Conservation (phyloP, 305 asterid genomes). For the Withania somnifera region DNA sequence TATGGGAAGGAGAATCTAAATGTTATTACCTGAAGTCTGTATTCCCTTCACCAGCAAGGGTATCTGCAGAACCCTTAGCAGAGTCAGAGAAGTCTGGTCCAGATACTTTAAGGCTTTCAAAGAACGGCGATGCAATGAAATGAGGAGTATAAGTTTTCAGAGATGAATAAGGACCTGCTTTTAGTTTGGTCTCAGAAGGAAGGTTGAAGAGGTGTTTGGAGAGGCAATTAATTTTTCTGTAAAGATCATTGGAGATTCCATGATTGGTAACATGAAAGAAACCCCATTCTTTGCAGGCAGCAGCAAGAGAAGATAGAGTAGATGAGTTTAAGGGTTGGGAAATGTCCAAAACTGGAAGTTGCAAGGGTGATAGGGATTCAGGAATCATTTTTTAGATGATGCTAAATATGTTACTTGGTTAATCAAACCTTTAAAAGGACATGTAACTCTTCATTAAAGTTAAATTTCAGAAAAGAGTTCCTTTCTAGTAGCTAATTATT, state of each 20-base stretch:
- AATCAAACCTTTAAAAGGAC: not conserved
- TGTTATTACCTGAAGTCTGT: conserved; percentile 41
- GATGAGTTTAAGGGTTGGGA: conserved; percentile 36
- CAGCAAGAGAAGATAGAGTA: conserved; percentile 33
- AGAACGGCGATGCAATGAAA: conserved; percentile 70
- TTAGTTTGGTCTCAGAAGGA: conserved; percentile 40
- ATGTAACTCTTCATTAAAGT: not conserved
- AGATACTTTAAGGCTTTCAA: conserved; percentile 56
- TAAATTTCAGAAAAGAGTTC: not conserved
- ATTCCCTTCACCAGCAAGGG: conserved; percentile 17
- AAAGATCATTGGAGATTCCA: conserved; percentile 55
- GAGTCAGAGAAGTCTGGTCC: conserved; percentile 50
- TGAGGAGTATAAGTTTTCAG: conserved; percentile 59
- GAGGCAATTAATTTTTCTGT: conserved; percentile 30
- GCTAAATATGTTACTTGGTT: not conserved
- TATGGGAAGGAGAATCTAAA: not conserved
- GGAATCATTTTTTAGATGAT: conserved; percentile 22
- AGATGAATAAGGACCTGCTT: conserved; percentile 41
- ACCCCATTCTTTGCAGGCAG: conserved; percentile 69
- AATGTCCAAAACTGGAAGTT: conserved; percentile 51
- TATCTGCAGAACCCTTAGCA: conserved; percentile 34
- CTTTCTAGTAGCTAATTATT: not conserved
- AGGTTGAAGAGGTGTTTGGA: conserved; percentile 40
- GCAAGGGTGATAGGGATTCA: conserved; percentile 31
- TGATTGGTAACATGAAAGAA: conserved; percentile 60